Evolutionary conservation across 2,329 filamentous ascomycete species (phyloP).

Genomic region (Hypoxylon sp.): DNA sequence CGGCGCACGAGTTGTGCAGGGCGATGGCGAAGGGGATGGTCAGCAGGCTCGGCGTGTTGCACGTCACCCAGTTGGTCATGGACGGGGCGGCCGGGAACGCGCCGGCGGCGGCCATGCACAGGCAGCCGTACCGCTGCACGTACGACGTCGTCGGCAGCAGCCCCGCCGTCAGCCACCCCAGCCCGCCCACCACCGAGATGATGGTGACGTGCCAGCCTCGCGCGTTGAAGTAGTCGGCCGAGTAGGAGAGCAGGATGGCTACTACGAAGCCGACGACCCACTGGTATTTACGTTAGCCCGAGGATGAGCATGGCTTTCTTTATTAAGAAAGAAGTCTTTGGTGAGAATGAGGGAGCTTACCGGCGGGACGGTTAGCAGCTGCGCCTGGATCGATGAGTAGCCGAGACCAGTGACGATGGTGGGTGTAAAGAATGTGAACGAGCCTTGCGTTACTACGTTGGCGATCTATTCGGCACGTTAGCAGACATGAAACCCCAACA

Average conservation of each 20-base stretch:
- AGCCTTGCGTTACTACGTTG: conserved; percentile 41
- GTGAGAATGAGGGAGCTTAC: conserved; percentile 15
- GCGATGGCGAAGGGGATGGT: conserved; percentile 50
- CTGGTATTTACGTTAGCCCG: background rate
- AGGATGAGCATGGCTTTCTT: background rate
- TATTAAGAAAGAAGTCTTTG: background rate
- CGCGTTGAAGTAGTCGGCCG: conserved; percentile 38
- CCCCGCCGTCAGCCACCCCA: conserved; percentile 46
- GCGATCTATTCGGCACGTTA: conserved; percentile 32
- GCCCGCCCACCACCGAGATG: conserved; percentile 42
- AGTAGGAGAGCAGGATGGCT: conserved; percentile 38
- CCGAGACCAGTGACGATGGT: conserved; percentile 57
- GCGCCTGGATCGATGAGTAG: conserved; percentile 41
- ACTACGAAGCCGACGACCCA: conserved; percentile 42
- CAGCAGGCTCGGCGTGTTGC: conserved; percentile 48
- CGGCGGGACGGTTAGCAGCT: conserved; percentile 42
- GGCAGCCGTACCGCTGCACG: conserved; percentile 46
- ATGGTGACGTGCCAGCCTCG: conserved; percentile 39
- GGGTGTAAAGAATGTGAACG: conserved; percentile 61
- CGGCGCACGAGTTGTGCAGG: conserved; percentile 49
- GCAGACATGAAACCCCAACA: background rate
- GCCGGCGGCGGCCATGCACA: conserved; percentile 48
- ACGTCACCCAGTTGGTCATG: conserved; percentile 50
- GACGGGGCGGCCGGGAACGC: conserved; percentile 49
- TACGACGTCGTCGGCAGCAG: conserved; percentile 41